Base-by-base conservation (phyloP, 345 rosid genomes). In the Arabis alpina region DNA sequence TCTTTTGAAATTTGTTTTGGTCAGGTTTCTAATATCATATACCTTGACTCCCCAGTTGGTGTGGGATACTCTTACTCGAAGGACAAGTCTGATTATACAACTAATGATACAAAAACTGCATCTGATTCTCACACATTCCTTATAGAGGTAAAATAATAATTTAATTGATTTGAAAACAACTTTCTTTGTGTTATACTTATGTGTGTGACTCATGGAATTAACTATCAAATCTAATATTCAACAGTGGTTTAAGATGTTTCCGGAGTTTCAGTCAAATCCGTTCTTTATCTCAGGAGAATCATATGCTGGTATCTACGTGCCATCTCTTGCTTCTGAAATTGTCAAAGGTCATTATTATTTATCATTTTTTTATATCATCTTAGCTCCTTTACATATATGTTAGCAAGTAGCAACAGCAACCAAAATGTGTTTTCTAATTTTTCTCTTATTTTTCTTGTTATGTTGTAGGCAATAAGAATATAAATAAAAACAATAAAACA, bases 251-350 rank as follows among this genome's bases (percentile, higher is more conserved):
- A 78, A 86, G 74, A 80, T 82, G 39, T 93, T 85, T 77, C 85
- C 92, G 0, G 94, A 93, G 81, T 90, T 88, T 75, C 89, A 85
- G 32, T 49, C 87, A 45, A 90, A 90, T 76, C 94, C 92, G 2
- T 85, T 93, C 66, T 93, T 72, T 67, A 70, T 93, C 60, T 70
- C 97, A 13, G 98, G 98, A 76, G 98, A 90, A 87, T 93, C 98
- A 3, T 93, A 87, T 80, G 96, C 97, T 60, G 98, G 97, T 70
- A 65, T 93, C 47, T 91, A 85, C 66, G 91, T 93, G 64, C 98
- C 97, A 27, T 91, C 87, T 54, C 96, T 93, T 73, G 85, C 91
- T 66, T 68, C 62, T 45, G 85, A 93, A 85, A 80, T 91, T 39
- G 78, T 79, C 56, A 87, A 89, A 80, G 97, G 97, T 93, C 77